Base-by-base conservation (phyloP, 1,139 yeast genomes). In the Candida sp. region DNA sequence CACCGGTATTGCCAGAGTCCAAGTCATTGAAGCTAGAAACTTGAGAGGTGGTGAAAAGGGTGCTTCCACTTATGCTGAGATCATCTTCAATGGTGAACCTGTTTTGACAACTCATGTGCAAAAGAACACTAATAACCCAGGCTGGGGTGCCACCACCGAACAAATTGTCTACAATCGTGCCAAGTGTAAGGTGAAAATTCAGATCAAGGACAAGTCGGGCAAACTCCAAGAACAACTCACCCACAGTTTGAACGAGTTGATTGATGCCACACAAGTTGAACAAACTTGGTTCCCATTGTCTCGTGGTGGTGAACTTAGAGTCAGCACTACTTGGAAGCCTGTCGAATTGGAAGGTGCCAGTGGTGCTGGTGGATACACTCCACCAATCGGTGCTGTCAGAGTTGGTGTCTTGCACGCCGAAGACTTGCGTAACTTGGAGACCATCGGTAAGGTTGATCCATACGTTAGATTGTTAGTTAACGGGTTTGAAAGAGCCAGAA, bases 331-430 rank as follows among this genome's bases (percentile, higher is more conserved):
- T 50, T 94, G 97, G 97, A 91, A 88, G 67, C 96, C 98, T 3
- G 96, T 93, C 42, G 85, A 81, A 35, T 73, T 93, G 62, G 82
- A 80, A 54, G 78, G 82, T 42, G 83, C 86, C 11, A 74, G 84
- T 48, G 92, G 91, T 58, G 73, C 89, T 26, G 85, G 88, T 60
- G 93, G 92, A 46, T 93, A 91, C 72, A 84, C 91, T 30, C 93
- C 93, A 54, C 99, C 99, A 49, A 87, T 93, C 65, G 99, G 99
- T 64, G 96, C 88, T 38, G 78, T 93, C 11, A 85, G 98, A 64
- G 78, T 94, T 49, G 81, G 85, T 58, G 69, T 94, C 55, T 83
- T 83, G 59, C 81, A 80, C 55, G 98, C 96, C 42, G 81, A 79
- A 52, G 87, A 85, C 54, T 80, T 94, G 63, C 83, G 89, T 55